Percentiles rank a stretch among this genome's conserved stretches.
phyloP scores from a whole-genome alignment of 306 rosid genomes.

The Corylus americana region DNA sequence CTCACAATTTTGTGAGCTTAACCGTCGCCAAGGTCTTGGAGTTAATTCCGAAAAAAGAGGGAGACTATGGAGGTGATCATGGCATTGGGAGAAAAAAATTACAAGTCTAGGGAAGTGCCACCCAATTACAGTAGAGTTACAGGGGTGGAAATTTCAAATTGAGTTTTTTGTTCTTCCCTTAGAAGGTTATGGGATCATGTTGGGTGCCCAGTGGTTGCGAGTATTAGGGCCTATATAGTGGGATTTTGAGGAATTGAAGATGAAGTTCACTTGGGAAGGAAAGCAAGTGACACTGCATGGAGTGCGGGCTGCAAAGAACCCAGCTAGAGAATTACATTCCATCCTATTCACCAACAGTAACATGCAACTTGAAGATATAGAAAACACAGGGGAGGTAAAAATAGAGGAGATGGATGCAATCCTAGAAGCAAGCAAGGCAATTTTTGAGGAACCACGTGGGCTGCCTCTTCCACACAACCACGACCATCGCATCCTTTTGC shows the following conservation, averaged over 20 bases:
- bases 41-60: no score
- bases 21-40: no score
- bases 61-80: background rate
- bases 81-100: background rate
- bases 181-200: background rate
- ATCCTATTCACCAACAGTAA: no score
- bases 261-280: background rate
- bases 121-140: no score
- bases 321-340: no score
- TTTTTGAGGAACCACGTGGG: background rate
- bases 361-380: no score
- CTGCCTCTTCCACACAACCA: background rate
- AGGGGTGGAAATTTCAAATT: no score
- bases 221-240: background rate
- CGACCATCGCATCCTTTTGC: background rate
- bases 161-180: no score
- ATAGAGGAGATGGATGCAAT: background rate
- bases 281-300: background rate
- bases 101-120: background rate
- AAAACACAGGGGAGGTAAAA: no score
- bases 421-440: background rate
- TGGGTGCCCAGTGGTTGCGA: background rate
- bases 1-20: background rate
- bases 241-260: background rate
- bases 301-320: background rate